phyloP scores from a whole-genome alignment of 805 yeast genomes.

The Scheffersomyces stipitis region DNA sequence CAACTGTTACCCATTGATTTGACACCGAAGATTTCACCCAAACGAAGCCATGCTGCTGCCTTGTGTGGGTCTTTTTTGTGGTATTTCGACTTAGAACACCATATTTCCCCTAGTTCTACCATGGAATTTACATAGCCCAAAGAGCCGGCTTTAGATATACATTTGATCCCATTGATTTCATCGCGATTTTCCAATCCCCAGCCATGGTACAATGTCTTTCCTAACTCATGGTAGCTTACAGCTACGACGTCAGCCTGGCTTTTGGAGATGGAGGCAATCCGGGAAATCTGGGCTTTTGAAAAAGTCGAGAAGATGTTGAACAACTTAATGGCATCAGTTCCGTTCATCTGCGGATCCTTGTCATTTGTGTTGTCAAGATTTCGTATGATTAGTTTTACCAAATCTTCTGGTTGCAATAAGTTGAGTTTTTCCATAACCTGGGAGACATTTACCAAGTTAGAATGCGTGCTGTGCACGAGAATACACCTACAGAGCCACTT shows the following conservation, averaged over 20 bases:
- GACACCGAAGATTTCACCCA: slow-evolving; percentile 62
- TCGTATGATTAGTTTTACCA: slow-evolving; percentile 23
- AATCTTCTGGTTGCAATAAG: slow-evolving; percentile 26
- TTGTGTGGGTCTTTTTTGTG: slow-evolving; percentile 57
- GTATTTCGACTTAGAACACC: slow-evolving; percentile 54
- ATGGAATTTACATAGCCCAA: slow-evolving; percentile 69
- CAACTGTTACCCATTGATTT: slow-evolving; percentile 67
- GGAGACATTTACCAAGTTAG: slow-evolving; percentile 3
- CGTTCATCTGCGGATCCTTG: slow-evolving; percentile 24
- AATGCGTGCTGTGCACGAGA: slow-evolving; percentile 13
- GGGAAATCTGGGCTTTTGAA: slow-evolving; percentile 23
- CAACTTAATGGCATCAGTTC: slow-evolving; percentile 14
- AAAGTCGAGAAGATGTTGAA: slow-evolving; percentile 22
- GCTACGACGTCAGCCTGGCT: slow-evolving; percentile 45
- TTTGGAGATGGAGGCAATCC: slow-evolving; percentile 30
- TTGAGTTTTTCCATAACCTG: slow-evolving; percentile 20
- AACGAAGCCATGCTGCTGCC: slow-evolving; percentile 71
- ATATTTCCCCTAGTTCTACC: slow-evolving; percentile 68
- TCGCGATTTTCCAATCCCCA: slow-evolving; percentile 52
- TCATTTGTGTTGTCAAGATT: slow-evolving; percentile 22
- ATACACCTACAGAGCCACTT: slow-evolving; percentile 58
- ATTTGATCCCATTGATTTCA: slow-evolving; percentile 56
- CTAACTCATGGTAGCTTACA: slow-evolving; percentile 61
- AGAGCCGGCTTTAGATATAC: slow-evolving; percentile 63
- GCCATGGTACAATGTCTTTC: slow-evolving; percentile 54